Conservation (phyloP, 2,329 filamentous ascomycete genomes). For the Lasiodiplodia gonubiensis region DNA sequence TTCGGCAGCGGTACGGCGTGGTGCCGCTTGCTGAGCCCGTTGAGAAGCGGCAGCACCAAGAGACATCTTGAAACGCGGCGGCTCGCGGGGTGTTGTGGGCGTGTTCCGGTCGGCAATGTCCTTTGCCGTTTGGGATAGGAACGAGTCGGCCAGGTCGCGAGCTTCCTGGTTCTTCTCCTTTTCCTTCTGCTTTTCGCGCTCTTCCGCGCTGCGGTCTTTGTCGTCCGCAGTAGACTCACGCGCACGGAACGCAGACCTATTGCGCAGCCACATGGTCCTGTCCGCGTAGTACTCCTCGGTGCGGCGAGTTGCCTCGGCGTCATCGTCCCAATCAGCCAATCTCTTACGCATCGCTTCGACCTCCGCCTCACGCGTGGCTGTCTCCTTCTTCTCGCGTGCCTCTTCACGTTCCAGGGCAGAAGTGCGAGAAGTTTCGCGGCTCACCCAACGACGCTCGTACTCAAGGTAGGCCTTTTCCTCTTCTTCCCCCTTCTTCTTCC, state of each 20-base stretch:
- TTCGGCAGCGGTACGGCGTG: constrained; percentile 83
- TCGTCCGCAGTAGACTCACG: constrained; percentile 80
- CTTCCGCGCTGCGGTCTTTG: constrained; percentile 78
- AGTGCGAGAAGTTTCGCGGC: constrained; percentile 81
- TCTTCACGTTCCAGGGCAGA: constrained; percentile 86
- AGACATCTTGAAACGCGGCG: constrained; percentile 88
- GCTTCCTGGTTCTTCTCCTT: constrained; percentile 77
- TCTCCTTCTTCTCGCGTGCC: constrained; percentile 78
- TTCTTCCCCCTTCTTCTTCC: constrained; percentile 74
- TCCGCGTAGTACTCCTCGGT: constrained; percentile 85
- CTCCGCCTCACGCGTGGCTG: constrained; percentile 66
- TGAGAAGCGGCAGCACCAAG: constrained; percentile 86
- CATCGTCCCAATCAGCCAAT: constrained; percentile 86
- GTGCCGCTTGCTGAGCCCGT: constrained; percentile 64
- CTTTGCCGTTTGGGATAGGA: constrained; percentile 82
- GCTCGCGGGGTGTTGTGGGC: constrained; percentile 57
- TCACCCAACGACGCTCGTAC: constrained; percentile 87
- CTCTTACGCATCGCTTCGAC: constrained; percentile 73
- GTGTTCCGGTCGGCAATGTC: constrained; percentile 63
- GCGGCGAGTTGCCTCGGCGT: constrained; percentile 76
- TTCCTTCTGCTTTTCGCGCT: constrained; percentile 72
- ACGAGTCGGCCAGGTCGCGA: constrained; percentile 84
- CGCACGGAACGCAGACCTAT: constrained; percentile 73
- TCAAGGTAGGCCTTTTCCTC: constrained; percentile 82
- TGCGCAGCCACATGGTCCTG: constrained; percentile 81